These are phyloP conservation scores for Colletotrichum limetticola DNA, from an alignment of 2,329 filamentous ascomycete genomes.

Conservation along the genomic window DNA sequence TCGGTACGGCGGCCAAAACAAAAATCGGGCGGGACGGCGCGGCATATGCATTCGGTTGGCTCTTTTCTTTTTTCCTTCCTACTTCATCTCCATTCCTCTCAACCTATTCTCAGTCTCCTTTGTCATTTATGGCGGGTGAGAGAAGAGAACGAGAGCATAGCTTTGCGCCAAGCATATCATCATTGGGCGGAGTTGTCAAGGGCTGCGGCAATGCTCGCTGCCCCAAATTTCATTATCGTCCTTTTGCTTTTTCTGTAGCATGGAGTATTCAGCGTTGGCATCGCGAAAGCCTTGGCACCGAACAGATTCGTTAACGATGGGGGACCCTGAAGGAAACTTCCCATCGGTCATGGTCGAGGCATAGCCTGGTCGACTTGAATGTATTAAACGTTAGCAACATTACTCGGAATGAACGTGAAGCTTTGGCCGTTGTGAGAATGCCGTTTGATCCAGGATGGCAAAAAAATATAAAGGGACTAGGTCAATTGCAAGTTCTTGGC, in stretches of 20 bases:
- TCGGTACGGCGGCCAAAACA: constrained; percentile 25
- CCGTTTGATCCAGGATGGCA: background rate
- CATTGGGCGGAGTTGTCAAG: constrained; percentile 29
- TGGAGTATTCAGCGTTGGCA: constrained; percentile 10
- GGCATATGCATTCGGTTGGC: constrained; percentile 23
- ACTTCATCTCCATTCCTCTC: background rate
- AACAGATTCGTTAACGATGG: background rate
- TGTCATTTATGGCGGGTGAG: constrained; percentile 2
- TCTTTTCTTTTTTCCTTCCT: background rate
- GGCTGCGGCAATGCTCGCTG: background rate
- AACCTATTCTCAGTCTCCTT: background rate
- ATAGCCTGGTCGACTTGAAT: background rate
- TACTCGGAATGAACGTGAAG: background rate
- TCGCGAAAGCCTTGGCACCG: constrained; percentile 3
- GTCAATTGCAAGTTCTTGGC: background rate
- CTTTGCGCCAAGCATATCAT: constrained; percentile 19
- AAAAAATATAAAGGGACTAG: background rate
- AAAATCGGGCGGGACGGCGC: constrained; percentile 26
- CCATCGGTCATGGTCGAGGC: background rate
- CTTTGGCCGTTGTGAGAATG: background rate
- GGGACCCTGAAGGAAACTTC: background rate
- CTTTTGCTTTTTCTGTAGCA: background rate
- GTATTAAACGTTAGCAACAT: background rate
- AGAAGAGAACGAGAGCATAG: background rate
- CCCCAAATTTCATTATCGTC: constrained; percentile 1